These are phyloP conservation scores for Pachyrhizus erosus DNA, from an alignment of 306 rosid species.

Conservation along the genomic window DNA sequence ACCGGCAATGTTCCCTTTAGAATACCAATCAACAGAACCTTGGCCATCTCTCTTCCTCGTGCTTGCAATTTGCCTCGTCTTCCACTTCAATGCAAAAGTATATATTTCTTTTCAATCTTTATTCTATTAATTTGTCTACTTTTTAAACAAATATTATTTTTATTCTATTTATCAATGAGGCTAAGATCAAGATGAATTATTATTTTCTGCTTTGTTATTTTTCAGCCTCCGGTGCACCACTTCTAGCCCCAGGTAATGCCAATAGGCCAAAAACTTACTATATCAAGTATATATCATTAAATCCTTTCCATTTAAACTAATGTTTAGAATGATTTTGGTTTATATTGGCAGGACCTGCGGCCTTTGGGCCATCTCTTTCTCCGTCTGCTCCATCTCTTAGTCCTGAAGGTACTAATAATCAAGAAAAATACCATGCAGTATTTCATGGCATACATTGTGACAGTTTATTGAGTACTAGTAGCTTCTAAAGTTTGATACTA, in stretches of 20 bases:
- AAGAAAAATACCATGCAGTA: neutral
- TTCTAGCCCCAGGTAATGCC: constrained; percentile 83
- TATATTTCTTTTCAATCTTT: neutral
- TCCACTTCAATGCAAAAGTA: constrained; percentile 84
- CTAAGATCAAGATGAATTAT: constrained; percentile 31
- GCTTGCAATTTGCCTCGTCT: constrained; percentile 85
- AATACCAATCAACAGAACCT: constrained; percentile 76
- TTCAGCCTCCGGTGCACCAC: constrained; percentile 71
- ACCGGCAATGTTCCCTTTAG: constrained; percentile 69
- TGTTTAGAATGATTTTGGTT: neutral
- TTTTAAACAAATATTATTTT: neutral
- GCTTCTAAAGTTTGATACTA: constrained; percentile 26
- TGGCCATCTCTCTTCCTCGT: constrained; percentile 90
- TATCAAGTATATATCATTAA: neutral
- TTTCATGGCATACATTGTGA: neutral
- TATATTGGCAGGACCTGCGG: constrained; percentile 62
- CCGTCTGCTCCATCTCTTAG: constrained; percentile 62
- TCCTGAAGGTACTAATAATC: constrained; percentile 63
- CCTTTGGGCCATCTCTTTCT: constrained; percentile 65
- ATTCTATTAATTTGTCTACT: neutral
- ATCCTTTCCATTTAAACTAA: neutral
- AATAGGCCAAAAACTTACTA: neutral
- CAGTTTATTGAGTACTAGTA: neutral
- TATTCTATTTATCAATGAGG: neutral
- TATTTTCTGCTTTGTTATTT: neutral